Evolutionary conservation across 768 basidiomycete species (phyloP), one percentile per base, ranked within the genome.

Genomic region (Ramaria rubella): DNA sequence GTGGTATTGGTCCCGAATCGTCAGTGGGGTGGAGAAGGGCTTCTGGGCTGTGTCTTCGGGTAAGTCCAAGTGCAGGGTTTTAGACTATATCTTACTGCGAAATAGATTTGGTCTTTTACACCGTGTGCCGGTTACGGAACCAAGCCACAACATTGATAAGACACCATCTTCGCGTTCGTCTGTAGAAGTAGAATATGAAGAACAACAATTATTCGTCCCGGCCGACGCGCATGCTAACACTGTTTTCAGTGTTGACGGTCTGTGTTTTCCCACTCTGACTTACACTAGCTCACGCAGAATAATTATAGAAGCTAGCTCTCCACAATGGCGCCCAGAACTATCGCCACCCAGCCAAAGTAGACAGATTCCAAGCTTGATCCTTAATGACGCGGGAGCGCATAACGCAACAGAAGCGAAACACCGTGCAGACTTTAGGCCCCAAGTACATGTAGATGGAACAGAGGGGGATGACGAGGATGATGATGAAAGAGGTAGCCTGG

Each of bases 11-110:
- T 97, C 50, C 95, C 96, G 9, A 97, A 97, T 69, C 79, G 94
- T 48, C 90, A 95, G 62, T 97, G 95, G 94, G 95, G 95, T 44
- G 95, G 95, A 5, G 94, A 94, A 67, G 94, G 95, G 0, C 76
- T 98, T 26, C 75, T 98, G 12, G 95, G 95, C 40, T 97, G 94
- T 64, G 87, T 97, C 27, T 96, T 98, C 45, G 95, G 95, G 86
- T 95, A 68, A 58, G 85, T n/a, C 42, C 56, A 30, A 24, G 42
- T 43, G 29, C 44, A 34, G 50, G 17, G 33, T 26, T 52, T 43
- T 27, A 53, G 40, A 19, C 40, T 2, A 42, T 42, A 8, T 42
- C 14, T 17, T 17, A 21, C n/a, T 14, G 40, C 40, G 23, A 8
- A 21, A 31, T 59, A 94, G 92, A 1, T 95, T 89, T 68, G 94